These are phyloP conservation scores for Suhomyces bribrorum DNA, from an alignment of 1,139 yeast genomes.

Conservation along the genomic window DNA sequence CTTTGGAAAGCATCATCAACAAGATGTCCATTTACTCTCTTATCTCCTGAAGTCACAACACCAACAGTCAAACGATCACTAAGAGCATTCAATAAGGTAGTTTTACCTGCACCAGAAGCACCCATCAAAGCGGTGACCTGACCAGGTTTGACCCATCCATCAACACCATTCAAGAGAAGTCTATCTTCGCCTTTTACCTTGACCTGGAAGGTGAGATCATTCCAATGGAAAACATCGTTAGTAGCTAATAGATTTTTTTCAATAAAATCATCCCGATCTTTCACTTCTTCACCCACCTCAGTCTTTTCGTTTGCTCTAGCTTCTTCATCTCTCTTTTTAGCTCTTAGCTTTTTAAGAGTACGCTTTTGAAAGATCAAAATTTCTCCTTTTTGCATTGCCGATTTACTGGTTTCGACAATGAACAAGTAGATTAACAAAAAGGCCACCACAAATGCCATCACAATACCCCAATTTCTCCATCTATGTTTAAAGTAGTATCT, in stretches of 20 bases:
- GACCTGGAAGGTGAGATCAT: constrained; percentile 19
- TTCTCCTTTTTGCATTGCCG: constrained; percentile 43
- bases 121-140: constrained; percentile 21
- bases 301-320: constrained; percentile 5
- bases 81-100: constrained; percentile 16
- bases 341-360: constrained; percentile 19
- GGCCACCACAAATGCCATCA: constrained; percentile 42
- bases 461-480: constrained; percentile 37
- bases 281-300: constrained; percentile 3
- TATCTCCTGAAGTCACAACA: constrained; percentile 13
- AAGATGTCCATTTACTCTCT: constrained; percentile 16
- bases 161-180: constrained; percentile 19
- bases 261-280: constrained; percentile 2
- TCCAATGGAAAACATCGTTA: constrained; percentile 21
- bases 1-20: constrained; percentile 40
- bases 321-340: constrained; percentile 12
- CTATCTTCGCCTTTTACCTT: constrained; percentile 21
- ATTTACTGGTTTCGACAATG: constrained; percentile 39
- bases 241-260: constrained; percentile 1
- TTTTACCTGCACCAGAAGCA: constrained; percentile 18
- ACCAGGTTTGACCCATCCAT: constrained; percentile 25
- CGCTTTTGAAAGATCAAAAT: constrained; percentile 37
- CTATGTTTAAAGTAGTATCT: constrained; percentile 24
- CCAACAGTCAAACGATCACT: constrained; percentile 16
- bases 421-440: constrained; percentile 23